Percentiles rank a stretch among this genome's conserved stretches.
Conservation (phyloP, 495 filamentous ascomycete genomes). For the Aspergillus indologenus region DNA sequence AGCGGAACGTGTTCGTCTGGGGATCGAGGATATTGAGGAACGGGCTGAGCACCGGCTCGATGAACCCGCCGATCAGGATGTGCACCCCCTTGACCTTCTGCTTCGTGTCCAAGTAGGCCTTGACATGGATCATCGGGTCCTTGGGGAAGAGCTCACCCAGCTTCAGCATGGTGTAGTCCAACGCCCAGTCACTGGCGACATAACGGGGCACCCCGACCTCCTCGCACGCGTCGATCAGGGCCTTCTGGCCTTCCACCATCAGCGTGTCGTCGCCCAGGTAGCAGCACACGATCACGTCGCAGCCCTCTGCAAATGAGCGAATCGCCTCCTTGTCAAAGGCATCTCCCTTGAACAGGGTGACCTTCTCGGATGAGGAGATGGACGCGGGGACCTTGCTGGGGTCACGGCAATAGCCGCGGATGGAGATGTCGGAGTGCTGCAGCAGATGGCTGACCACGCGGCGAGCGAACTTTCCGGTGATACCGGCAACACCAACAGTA, state of each 20-base stretch:
- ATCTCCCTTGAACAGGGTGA: conserved; percentile 13
- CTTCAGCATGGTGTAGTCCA: conserved; percentile 43
- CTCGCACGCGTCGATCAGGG: conserved; percentile 44
- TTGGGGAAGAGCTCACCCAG: conserved; percentile 38
- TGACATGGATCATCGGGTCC: conserved; percentile 43
- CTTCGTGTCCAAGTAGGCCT: conserved; percentile 40
- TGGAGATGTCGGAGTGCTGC: background rate
- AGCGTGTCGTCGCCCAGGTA: conserved; percentile 40
- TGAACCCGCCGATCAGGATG: conserved; percentile 31
- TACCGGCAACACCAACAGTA: conserved; percentile 16
- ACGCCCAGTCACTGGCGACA: conserved; percentile 41
- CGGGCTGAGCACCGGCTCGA: conserved; percentile 19
- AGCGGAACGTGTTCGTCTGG: background rate
- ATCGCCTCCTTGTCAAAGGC: conserved; percentile 10
- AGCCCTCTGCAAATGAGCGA: conserved; percentile 11
- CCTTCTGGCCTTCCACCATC: conserved; percentile 45
- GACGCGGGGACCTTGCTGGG: conserved; percentile 9
- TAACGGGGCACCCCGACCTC: conserved; percentile 35
- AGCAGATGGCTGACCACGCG: conserved; percentile 10
- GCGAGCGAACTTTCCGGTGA: conserved; percentile 21
- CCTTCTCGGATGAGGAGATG: conserved; percentile 3
- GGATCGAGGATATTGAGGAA: conserved; percentile 14
- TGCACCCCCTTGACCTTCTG: conserved; percentile 36
- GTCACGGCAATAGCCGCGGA: conserved; percentile 12
- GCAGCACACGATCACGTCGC: conserved; percentile 37